Evolutionary conservation across 2,329 filamentous ascomycete genomes (phyloP).

Genomic region (Colletotrichum cuscutae): DNA sequence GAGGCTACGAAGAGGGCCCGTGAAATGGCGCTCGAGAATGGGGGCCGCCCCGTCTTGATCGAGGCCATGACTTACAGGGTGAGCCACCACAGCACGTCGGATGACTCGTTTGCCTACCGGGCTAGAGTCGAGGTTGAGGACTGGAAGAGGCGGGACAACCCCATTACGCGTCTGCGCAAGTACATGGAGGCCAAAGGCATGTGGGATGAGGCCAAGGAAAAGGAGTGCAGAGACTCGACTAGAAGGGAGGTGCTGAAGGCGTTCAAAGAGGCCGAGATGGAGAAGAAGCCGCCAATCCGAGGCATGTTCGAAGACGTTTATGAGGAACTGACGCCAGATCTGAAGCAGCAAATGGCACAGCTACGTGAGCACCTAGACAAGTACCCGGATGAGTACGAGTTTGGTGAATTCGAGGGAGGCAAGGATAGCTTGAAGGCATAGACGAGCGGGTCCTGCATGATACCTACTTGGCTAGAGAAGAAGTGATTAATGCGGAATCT

Average conservation of each 20-base stretch:
- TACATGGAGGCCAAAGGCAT: slow-evolving; percentile 86
- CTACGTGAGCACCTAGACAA: slow-evolving; percentile 81
- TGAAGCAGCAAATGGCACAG: slow-evolving; percentile 76
- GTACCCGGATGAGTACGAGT: slow-evolving; percentile 94
- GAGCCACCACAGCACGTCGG: slow-evolving; percentile 94
- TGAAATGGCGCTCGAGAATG: slow-evolving; percentile 79
- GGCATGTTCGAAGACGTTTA: slow-evolving; percentile 90
- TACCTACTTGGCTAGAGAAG: slow-evolving; percentile 10
- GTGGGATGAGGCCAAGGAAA: slow-evolving; percentile 89
- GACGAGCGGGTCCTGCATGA: neutral
- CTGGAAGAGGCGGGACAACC: slow-evolving; percentile 92
- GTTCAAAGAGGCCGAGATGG: slow-evolving; percentile 84
- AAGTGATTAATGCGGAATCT: neutral
- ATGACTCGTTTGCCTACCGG: slow-evolving; percentile 96
- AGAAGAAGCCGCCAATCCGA: slow-evolving; percentile 79
- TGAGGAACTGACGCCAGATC: slow-evolving; percentile 84
- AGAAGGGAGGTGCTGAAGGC: slow-evolving; percentile 83
- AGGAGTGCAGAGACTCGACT: slow-evolving; percentile 71
- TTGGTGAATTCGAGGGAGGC: slow-evolving; percentile 80
- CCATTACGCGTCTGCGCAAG: slow-evolving; percentile 85
- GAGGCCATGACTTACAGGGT: slow-evolving; percentile 99
- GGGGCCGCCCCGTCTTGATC: slow-evolving; percentile 85
- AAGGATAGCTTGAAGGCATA: slow-evolving; percentile 66
- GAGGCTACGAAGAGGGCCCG: slow-evolving; percentile 83
- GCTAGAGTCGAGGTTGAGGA: slow-evolving; percentile 94